Evolutionary conservation across 352 stramenopile species (phyloP).

Genomic region (Phytopythium kandeliae): DNA sequence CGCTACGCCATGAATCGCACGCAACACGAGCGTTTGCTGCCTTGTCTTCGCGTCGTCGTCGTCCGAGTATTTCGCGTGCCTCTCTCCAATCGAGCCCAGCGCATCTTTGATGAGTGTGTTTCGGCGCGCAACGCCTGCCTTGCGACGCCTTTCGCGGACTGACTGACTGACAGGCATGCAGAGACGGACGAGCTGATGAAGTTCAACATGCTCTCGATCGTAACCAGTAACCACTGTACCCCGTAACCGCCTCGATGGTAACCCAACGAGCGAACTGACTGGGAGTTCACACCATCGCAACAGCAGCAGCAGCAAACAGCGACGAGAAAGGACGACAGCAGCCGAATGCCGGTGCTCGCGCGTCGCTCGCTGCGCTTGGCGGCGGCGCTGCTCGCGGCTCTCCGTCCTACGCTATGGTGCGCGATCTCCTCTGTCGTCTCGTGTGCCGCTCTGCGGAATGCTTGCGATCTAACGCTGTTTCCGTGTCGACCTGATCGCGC

Average conservation of each 20-base stretch:
- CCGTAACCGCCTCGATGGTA: too few species aligned
- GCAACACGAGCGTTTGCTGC: too few species aligned
- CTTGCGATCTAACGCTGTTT: neutral
- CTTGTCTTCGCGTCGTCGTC: too few species aligned
- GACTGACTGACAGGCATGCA: too few species aligned
- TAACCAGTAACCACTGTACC: slow-evolving; percentile 3
- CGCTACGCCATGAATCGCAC: too few species aligned
- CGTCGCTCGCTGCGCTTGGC: slow-evolving; percentile 1
- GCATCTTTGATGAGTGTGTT: too few species aligned
- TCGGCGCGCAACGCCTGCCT: too few species aligned
- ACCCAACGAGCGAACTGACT: neutral
- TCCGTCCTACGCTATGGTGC: neutral
- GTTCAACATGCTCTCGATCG: too few species aligned
- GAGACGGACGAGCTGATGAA: too few species aligned
- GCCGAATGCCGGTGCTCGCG: neutral
- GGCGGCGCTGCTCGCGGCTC: neutral
- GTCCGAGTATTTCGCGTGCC: too few species aligned
- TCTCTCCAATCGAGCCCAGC: too few species aligned
- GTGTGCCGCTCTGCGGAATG: neutral
- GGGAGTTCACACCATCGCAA: neutral
- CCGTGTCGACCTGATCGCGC: neutral
- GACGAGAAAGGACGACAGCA: neutral
- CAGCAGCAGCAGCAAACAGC: neutral
- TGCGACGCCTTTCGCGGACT: too few species aligned
- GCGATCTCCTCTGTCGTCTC: neutral